Base-by-base conservation (phyloP, 2,329 filamentous ascomycete genomes). In the Ambrosiella xylebori region DNA sequence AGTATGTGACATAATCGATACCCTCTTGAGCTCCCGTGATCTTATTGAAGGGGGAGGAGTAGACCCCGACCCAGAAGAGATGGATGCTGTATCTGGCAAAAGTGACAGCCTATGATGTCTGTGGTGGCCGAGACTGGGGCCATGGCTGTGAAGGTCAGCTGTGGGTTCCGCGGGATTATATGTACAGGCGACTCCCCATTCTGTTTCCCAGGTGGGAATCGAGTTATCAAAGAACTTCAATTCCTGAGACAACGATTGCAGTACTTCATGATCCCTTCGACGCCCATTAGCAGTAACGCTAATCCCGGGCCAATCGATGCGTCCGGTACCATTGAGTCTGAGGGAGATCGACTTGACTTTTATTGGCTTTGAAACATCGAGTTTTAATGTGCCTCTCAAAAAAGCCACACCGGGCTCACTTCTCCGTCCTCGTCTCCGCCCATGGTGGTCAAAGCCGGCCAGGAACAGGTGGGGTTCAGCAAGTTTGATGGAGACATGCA, bases 281-380 rank as follows among this genome's bases (percentile, higher is more conserved):
- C 95, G 86, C 1, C 84, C 78, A 69, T 95, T 95, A 59, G 84
- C 78, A 0, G 90, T 89, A 2, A 93, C 91, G 37, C 97, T 93
- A 55, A 89, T 88, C 73, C 97, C 93, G 13, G 93, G 91, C 93
- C 93, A 98, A 66, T 95, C 89, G 1, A 93, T 97, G 62, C 85
- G 80, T 2, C 89, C 88, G 66, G 82, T 85, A 37, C 91, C 93
- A 45, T 84, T 80, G 64, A 98, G 86, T 65, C 87, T 91, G 56
- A 98, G 75, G 5, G 86, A 89, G 27, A 98, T 80, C 3, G 88
- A 85, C 73, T 95, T 96, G 63, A 98, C 83, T 71, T 98, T 98
- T 52, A 89, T 82, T 63, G 87, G 86, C 67, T 97, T 97, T 51
- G 86, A 84, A 11, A 97, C 79, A 61, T 84, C 84, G 44, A 98